phyloP scores from a whole-genome alignment of 176 grass and related monocot species.

The Oryza punctata region DNA sequence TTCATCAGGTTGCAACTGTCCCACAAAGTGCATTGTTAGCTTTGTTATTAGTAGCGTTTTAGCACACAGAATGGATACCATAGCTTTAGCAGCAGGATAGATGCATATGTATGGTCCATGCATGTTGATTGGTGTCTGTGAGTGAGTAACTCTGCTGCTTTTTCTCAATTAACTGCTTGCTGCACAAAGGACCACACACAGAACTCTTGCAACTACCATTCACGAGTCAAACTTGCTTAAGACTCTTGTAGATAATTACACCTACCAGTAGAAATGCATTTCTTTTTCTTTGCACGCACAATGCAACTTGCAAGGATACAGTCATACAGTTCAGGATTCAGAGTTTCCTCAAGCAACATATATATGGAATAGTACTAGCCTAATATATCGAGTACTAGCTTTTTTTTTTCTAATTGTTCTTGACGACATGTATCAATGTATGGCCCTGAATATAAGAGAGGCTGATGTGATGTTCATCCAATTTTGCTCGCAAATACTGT shows the following conservation, averaged over 20 bases:
- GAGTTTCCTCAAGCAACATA: not conserved
- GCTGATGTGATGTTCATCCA: too few relatives aligned
- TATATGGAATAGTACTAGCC: not conserved
- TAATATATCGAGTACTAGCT: too few relatives aligned
- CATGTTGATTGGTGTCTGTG: not conserved
- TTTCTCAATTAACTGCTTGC: not conserved
- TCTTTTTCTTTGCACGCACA: not conserved
- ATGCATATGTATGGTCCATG: constrained; percentile 14
- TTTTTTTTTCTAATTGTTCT: not conserved
- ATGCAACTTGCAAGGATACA: not conserved
- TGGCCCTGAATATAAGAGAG: too few relatives aligned
- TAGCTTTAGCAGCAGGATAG: not conserved
- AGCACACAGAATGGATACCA: not conserved
- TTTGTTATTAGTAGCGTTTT: constrained; percentile 10
- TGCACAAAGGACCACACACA: not conserved
- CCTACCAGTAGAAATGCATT: not conserved
- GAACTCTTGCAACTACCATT: not conserved
- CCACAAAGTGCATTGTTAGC: not conserved
- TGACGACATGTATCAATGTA: not conserved
- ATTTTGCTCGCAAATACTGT: too few relatives aligned
- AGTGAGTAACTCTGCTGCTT: not conserved
- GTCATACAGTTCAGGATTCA: not conserved
- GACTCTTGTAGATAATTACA: not conserved
- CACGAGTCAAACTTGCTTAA: not conserved
- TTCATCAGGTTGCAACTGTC: not conserved